phyloP scores from a whole-genome alignment of 371 early-diverging fungal species.

The Mucor saturninus region DNA sequence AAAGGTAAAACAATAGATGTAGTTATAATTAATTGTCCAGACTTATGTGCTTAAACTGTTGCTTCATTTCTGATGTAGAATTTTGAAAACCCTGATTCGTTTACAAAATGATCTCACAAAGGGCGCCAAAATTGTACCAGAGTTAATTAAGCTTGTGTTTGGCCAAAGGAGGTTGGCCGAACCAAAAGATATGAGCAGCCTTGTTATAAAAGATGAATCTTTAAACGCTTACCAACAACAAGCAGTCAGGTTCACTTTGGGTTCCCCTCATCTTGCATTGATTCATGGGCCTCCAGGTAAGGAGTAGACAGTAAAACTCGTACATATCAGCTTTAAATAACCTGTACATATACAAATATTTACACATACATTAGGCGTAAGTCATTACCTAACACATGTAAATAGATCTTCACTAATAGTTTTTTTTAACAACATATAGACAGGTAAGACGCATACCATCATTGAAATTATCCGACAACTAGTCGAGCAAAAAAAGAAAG shows the following conservation, averaged over 20 bases:
- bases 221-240: conserved; percentile 76
- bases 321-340: not conserved
- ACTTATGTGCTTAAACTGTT: no score
- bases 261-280: conserved; percentile 69
- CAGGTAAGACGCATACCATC: conserved; percentile 94
- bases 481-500: conserved; percentile 54
- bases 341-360: not conserved
- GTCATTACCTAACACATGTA: not conserved
- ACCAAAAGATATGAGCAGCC: not conserved
- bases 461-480: conserved; percentile 86
- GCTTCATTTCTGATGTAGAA: not conserved
- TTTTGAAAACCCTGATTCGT: not conserved
- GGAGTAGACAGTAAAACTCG: not conserved
- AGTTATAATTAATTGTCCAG: not conserved
- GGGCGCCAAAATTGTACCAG: not conserved
- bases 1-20: not conserved
- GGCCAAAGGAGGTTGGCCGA: not conserved
- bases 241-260: conserved; percentile 71
- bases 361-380: not conserved
- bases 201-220: conserved; percentile 53
- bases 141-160: not conserved
- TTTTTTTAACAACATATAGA: conserved; percentile 32
- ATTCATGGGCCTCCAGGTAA: conserved; percentile 87
- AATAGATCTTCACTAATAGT: not conserved
- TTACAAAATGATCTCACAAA: not conserved